Evolutionary conservation across 768 basidiomycete species (phyloP), one percentile per base, ranked within the genome.

Genomic region (Dentipellis sp.): DNA sequence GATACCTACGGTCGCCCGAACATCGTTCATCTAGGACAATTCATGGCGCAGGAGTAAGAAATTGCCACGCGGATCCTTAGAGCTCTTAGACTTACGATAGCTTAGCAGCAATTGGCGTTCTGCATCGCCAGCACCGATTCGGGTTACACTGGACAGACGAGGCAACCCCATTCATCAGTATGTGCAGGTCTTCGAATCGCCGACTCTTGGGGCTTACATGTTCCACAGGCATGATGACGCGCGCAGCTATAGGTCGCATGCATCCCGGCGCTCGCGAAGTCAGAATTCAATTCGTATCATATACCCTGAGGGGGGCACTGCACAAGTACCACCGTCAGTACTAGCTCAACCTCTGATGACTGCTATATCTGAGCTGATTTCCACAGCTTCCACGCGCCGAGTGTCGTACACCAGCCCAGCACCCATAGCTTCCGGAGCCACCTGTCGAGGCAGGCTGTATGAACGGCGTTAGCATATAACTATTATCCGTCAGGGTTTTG

Each of bases 1-100:
- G 56, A 60, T 16, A 52, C 23, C 21, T 55, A 45, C 22, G 39
- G 53, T 36, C 59, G 54, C 52, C 59, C 61, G 10, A 57, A 60
- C 35, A 51, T 62, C 35, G 59, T 62, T 50, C 61, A 62, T 42
- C 39, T 62, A 38, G 59, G 61, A 12, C 59, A 59, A 38, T 58
- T 22, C 19, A 22, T 51, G 16, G 34, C 59, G 16, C 14, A 23
- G n/a, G 54, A 55, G 61, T 62, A 2, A 23, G 60, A 17, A 12
- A 12, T 50, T 52, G 52, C 21, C 10, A 36, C 19, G 5, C 50
- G 8, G 3, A 16, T 8, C 16, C 17, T n/a, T 21, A 7, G 39
- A 12, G 16, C 54, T 53, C 50, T 50, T 53, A 22, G 46, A 40
- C 48, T 2, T 47, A 16, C 22, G n/a, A 17, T 48, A n/a, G 9